A percentile compares a stretch with the other conserved stretches of the same genome.
phyloP scores from a whole-genome alignment of 2,329 filamentous ascomycete genomes.

The Claviceps arundinis region DNA sequence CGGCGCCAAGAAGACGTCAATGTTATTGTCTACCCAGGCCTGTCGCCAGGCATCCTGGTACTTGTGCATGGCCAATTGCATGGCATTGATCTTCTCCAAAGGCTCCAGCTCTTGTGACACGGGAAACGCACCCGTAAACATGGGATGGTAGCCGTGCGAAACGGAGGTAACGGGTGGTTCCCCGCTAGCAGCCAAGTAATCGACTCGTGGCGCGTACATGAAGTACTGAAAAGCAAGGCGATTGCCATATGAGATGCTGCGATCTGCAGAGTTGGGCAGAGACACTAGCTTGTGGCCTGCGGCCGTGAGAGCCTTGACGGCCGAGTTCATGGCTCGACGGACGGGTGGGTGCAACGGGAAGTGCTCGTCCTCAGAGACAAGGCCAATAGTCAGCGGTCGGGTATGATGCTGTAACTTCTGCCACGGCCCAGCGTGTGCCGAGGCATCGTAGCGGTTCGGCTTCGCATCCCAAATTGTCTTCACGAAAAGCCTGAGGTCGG shows the following conservation, averaged over 20 bases:
- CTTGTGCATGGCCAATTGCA: slow-evolving; percentile 11
- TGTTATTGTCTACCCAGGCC: slow-evolving; percentile 24
- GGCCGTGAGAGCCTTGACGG: slow-evolving; percentile 21
- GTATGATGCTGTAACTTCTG: slow-evolving; percentile 12
- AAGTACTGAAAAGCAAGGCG: slow-evolving; percentile 7
- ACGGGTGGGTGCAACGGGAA: slow-evolving; percentile 39
- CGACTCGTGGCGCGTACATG: neutral
- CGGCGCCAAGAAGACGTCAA: slow-evolving; percentile 38
- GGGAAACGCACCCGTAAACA: neutral
- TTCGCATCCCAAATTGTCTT: slow-evolving; percentile 23
- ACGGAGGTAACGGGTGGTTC: slow-evolving; percentile 1
- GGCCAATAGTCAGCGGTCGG: slow-evolving; percentile 29
- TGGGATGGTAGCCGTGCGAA: neutral
- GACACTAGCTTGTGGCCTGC: slow-evolving; percentile 32
- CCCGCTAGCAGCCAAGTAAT: neutral
- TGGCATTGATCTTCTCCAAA: slow-evolving; percentile 22
- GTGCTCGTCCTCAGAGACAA: slow-evolving; percentile 31
- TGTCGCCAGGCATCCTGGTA: slow-evolving; percentile 27
- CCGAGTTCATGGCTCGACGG: slow-evolving; percentile 27
- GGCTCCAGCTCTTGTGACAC: slow-evolving; percentile 8
- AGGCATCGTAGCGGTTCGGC: slow-evolving; percentile 32
- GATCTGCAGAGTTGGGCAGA: slow-evolving; percentile 14
- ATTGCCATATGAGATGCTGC: slow-evolving; percentile 1
- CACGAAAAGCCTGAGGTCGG: slow-evolving; percentile 16
- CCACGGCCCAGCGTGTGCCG: slow-evolving; percentile 32